phyloP scores from a whole-genome alignment of 2,329 filamentous ascomycete species.

The Fusarium foetens region DNA sequence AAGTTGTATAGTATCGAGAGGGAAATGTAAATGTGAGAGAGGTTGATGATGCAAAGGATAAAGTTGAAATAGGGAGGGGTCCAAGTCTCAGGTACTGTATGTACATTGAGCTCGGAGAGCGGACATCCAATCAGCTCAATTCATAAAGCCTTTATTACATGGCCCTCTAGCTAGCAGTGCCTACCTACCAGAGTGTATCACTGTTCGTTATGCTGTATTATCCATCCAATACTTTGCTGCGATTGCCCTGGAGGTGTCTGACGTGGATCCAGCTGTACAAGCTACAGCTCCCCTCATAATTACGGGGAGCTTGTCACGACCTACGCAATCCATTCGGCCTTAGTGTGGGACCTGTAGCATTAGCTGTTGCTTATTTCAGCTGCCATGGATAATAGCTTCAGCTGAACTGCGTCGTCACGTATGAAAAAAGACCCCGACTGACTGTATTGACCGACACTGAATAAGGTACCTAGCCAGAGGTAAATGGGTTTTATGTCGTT shows the following conservation, averaged over 20 bases:
- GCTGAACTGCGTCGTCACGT: neutral
- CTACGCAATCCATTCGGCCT: conserved; percentile 6
- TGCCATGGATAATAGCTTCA: neutral
- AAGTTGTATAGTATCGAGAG: neutral
- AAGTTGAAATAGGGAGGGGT: conserved; percentile 24
- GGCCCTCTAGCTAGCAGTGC: neutral
- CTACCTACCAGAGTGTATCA: neutral
- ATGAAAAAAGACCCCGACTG: neutral
- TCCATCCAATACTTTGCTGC: neutral
- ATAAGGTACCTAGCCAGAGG: neutral
- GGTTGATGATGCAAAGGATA: conserved; percentile 20
- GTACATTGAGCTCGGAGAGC: neutral
- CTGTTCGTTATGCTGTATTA: neutral
- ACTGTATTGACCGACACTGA: neutral
- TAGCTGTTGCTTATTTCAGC: conserved; percentile 36
- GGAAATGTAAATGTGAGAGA: neutral
- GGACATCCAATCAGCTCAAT: neutral
- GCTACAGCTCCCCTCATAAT: neutral
- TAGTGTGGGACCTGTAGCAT: neutral
- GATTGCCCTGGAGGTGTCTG: conserved; percentile 5
- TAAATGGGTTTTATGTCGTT: neutral
- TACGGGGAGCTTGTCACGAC: conserved; percentile 26
- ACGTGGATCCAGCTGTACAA: conserved; percentile 28
- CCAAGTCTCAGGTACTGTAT: conserved; percentile 6
- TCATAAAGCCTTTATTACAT: neutral